Percentiles rank a stretch among this genome's conserved stretches.
Evolutionary conservation across 1,284 basidiomycete genomes (phyloP).

Genomic region (Ceratobasidium sp.): DNA sequence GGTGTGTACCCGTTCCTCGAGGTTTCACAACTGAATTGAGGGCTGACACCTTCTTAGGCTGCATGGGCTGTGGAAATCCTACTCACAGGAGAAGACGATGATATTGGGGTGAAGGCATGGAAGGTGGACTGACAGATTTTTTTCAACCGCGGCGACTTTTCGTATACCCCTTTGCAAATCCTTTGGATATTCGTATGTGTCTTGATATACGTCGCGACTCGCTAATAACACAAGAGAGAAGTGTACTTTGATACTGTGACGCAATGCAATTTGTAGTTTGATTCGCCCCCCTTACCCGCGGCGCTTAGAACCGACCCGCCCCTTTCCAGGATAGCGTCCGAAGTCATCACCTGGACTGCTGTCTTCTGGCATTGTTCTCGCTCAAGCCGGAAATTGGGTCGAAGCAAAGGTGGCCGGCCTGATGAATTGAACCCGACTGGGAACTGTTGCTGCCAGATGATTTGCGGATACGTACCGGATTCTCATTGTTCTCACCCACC

Average conservation of each 20-base stretch:
- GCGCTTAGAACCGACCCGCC: conserved; percentile 12
- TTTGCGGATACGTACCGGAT: conserved; percentile 14
- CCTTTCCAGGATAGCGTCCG: conserved; percentile 25
- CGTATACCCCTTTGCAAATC: conserved; percentile 10
- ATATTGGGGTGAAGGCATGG: conserved; percentile 68
- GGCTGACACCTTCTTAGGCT: conserved; percentile 49
- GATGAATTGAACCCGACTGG: conserved; percentile 24
- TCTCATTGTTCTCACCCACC: conserved; percentile 33
- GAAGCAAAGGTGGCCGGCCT: conserved; percentile 6
- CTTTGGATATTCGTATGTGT: conserved; percentile 38
- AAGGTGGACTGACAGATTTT: conserved; percentile 69
- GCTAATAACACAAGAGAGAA: conserved; percentile 22
- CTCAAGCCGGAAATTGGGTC: conserved; percentile 19
- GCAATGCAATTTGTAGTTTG: conserved; percentile 17
- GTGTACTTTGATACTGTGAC: conserved; percentile 36
- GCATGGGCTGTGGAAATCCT: conserved; percentile 81
- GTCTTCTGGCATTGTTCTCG: conserved; percentile 39
- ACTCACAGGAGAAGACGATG: conserved; percentile 77
- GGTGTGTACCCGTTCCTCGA: neutral
- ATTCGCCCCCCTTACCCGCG: neutral
- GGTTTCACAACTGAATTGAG: neutral
- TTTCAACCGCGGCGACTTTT: neutral
- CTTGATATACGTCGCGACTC: neutral
- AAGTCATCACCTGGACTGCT: conserved; percentile 8
- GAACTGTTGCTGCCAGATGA: conserved; percentile 33